Percentiles rank a stretch among this genome's conserved stretches.
Evolutionary conservation across 2,329 filamentous ascomycete genomes (phyloP).

Genomic region (Venturia asperata): DNA sequence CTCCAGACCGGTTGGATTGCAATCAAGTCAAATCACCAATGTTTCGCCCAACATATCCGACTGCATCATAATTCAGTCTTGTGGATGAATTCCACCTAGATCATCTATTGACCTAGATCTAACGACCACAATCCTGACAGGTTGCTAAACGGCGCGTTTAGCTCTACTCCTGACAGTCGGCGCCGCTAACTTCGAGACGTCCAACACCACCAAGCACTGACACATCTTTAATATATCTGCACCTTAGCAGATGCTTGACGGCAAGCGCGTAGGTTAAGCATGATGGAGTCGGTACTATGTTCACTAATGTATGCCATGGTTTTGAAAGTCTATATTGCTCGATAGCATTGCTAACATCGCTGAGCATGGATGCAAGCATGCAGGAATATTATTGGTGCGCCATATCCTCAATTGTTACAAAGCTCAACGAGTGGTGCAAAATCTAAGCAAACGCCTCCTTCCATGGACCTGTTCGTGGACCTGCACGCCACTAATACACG

Average conservation of each 20-base stretch:
- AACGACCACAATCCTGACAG: not conserved
- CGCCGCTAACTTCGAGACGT: not conserved
- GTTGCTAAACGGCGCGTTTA: not conserved
- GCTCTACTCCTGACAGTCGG: not conserved
- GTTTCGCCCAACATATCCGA: not conserved
- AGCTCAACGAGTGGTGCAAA: not conserved
- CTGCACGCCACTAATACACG: not conserved
- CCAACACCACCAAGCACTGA: not conserved
- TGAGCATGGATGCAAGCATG: not conserved
- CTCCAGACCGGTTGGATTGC: not conserved
- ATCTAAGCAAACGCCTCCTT: not conserved
- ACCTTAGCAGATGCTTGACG: not conserved
- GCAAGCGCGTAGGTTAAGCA: not conserved
- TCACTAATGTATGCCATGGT: not conserved
- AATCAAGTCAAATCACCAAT: not conserved
- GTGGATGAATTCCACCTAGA: not conserved
- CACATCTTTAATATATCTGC: not conserved
- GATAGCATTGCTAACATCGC: constrained; percentile 5
- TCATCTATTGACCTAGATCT: too few relatives aligned
- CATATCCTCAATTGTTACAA: not conserved
- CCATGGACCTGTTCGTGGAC: constrained; percentile 8
- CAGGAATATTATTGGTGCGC: not conserved
- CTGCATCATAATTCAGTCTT: not conserved
- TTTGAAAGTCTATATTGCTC: not conserved
- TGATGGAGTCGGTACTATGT: not conserved